phyloP scores from a whole-genome alignment of 2,329 filamentous ascomycete species.

The Teratosphaeria viscida region DNA sequence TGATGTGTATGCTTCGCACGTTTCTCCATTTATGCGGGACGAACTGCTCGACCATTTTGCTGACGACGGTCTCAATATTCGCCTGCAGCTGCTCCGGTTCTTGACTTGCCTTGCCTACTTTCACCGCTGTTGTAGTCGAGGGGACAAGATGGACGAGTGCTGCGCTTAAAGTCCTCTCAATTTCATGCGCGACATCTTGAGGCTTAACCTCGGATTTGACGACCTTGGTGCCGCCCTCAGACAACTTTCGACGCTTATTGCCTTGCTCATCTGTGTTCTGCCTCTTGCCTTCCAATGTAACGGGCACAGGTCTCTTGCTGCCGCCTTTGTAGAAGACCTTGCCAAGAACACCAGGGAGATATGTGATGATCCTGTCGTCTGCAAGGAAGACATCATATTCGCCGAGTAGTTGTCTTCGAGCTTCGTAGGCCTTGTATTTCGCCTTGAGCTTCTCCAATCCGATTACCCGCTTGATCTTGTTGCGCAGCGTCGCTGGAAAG shows the following conservation, averaged over 20 bases:
- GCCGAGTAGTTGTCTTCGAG: conserved; percentile 66
- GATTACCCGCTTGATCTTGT: conserved; percentile 52
- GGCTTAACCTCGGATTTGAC: conserved; percentile 44
- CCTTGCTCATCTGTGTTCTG: conserved; percentile 42
- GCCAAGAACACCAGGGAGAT: conserved; percentile 67
- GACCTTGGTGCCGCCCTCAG: conserved; percentile 28
- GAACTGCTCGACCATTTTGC: conserved; percentile 63
- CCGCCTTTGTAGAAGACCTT: conserved; percentile 87
- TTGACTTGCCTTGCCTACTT: conserved; percentile 67
- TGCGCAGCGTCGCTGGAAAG: conserved; percentile 38
- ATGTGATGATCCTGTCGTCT: conserved; percentile 69
- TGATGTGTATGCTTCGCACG: conserved; percentile 76
- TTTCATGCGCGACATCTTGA: conserved; percentile 63
- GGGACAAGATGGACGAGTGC: conserved; percentile 73
- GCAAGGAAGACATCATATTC: conserved; percentile 92
- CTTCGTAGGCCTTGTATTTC: conserved; percentile 84
- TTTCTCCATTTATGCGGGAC: conserved; percentile 82
- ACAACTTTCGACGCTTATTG: conserved; percentile 34
- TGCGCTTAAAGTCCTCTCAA: conserved; percentile 64
- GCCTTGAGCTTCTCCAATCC: conserved; percentile 76
- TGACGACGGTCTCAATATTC: conserved; percentile 66
- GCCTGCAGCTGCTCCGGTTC: conserved; percentile 64
- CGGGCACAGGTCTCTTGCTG: conserved; percentile 75
- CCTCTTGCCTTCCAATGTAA: conserved; percentile 54
- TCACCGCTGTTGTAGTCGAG: conserved; percentile 68